Percentiles rank a stretch among this genome's conserved stretches.
Conservation (phyloP, 345 rosid species). For the Brassica cretica region DNA sequence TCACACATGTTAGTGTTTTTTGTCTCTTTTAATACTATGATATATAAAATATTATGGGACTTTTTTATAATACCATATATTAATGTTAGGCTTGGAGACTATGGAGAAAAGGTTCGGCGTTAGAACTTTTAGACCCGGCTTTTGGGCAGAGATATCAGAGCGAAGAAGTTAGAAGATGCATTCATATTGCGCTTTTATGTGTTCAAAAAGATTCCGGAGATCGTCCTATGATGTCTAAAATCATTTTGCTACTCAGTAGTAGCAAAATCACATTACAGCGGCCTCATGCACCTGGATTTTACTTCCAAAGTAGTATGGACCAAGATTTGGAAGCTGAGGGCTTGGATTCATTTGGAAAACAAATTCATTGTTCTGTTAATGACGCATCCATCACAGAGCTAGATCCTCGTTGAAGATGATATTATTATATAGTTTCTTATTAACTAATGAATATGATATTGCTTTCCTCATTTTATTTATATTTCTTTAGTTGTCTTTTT, state of each 20-base stretch:
- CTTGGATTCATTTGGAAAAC: neutral
- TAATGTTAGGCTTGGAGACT: neutral
- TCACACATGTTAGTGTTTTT: neutral
- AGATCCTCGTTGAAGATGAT: conserved; percentile 7
- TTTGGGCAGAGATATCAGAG: neutral
- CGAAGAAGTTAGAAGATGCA: neutral
- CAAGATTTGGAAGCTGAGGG: neutral
- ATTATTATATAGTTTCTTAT: neutral
- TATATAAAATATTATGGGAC: neutral
- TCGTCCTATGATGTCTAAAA: conserved; percentile 33
- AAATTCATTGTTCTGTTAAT: neutral
- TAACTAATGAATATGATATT: no score
- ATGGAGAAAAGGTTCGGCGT: neutral
- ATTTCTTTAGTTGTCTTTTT: neutral
- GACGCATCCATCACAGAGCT: neutral
- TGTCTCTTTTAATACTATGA: neutral
- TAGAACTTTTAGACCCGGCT: neutral
- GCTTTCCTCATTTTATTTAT: neutral
- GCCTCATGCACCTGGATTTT: conserved; percentile 23
- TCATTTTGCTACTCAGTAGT: conserved; percentile 16
- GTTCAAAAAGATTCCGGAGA: conserved; percentile 23
- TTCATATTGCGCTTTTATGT: conserved; percentile 34
- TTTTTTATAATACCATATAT: neutral
- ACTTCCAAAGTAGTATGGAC: neutral
- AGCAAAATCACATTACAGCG: conserved; percentile 4